A percentile compares a stretch with the other conserved stretches of the same genome.
Evolutionary conservation across 2,329 filamentous ascomycete genomes (phyloP).

Genomic region (Nigrograna mackinnonii): DNA sequence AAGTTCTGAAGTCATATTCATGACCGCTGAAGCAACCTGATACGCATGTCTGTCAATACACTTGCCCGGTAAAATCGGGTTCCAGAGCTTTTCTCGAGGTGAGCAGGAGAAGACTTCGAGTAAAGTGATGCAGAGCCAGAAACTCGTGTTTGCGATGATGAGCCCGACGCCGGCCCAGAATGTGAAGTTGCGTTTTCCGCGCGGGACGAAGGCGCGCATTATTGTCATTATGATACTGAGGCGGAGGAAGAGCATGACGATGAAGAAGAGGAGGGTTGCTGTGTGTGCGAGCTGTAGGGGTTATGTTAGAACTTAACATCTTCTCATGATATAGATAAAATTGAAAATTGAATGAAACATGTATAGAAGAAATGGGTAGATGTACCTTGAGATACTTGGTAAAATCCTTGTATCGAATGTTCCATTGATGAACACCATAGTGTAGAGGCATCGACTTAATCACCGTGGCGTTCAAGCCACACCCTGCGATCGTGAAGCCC

Average conservation of each 20-base stretch:
- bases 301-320: background rate
- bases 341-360: background rate
- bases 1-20: constrained; percentile 3
- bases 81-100: constrained; percentile 1
- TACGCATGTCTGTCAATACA: background rate
- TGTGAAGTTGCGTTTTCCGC: background rate
- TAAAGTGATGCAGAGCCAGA: constrained; percentile 1
- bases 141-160: background rate
- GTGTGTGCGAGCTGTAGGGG: background rate
- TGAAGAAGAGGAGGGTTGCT: constrained; percentile 1
- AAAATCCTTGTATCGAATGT: constrained; percentile 3
- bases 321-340: no score
- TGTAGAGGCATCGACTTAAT: background rate
- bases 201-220: constrained; percentile 2
- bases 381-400: constrained; percentile 1
- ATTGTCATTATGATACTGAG: constrained; percentile 2
- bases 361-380: no score
- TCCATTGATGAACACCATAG: constrained; percentile 1
- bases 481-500: no score
- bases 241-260: constrained; percentile 1
- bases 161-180: constrained; percentile 1
- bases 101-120: constrained; percentile 3
- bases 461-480: background rate
- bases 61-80: background rate
- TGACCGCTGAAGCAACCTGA: background rate